Percentiles rank a stretch among this genome's conserved stretches.
Evolutionary conservation across 1,284 basidiomycete species (phyloP).

Genomic region (Ganoderma sp.): DNA sequence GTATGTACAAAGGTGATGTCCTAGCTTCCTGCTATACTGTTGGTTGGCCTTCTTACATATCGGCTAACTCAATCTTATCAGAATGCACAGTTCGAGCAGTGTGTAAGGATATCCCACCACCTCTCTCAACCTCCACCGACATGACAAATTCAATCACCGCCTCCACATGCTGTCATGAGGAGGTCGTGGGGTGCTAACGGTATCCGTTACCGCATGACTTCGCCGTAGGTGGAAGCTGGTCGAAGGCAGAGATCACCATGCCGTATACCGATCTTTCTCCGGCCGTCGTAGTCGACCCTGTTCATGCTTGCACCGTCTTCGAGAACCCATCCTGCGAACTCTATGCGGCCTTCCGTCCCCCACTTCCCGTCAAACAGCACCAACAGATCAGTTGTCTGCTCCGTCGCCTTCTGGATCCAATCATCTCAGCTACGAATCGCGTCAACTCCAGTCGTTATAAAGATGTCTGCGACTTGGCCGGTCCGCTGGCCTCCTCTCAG

Average conservation of each 20-base stretch:
- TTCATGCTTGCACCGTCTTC: constrained; percentile 2
- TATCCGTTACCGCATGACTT: background rate
- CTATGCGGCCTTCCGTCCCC: background rate
- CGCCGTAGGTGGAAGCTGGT: background rate
- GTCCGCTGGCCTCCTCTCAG: background rate
- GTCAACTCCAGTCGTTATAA: constrained; percentile 5
- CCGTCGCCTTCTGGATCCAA: background rate
- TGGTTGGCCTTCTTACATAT: background rate
- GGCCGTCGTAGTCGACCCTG: background rate
- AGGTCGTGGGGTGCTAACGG: no score
- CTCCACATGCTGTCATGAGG: background rate
- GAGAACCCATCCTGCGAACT: constrained; percentile 1
- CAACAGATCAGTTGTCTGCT: background rate
- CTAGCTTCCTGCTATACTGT: background rate
- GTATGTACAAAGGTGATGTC: background rate
- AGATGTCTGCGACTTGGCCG: background rate
- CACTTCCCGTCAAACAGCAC: background rate
- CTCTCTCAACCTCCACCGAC: background rate
- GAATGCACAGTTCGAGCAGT: background rate
- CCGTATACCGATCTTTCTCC: background rate
- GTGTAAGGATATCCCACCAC: background rate
- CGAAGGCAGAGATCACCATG: background rate
- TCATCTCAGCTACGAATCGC: constrained; percentile 5
- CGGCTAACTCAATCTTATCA: background rate
- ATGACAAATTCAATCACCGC: constrained; percentile 1